Conservation (phyloP, 2,329 filamentous ascomycete genomes). For the Fusarium pseudocircinatum region DNA sequence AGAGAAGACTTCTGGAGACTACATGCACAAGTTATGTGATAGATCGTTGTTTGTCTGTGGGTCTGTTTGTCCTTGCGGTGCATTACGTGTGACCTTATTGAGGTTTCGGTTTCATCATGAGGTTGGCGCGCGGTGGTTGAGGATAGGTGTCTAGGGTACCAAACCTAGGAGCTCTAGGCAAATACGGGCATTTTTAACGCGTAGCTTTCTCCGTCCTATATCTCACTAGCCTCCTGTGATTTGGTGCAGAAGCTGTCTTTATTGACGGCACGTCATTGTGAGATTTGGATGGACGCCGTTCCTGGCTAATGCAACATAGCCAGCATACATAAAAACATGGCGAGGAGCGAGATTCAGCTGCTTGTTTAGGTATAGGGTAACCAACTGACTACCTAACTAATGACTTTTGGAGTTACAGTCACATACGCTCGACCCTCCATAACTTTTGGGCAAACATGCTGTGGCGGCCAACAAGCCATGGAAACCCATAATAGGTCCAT, state of each 20-base stretch:
- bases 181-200: not conserved
- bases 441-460: no score
- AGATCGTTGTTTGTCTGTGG: not conserved
- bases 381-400: no score
- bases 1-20: not conserved
- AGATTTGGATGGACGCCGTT: not conserved
- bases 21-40: not conserved
- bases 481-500: not conserved
- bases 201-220: not conserved
- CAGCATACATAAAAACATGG: no score
- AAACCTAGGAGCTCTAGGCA: not conserved
- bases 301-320: no score
- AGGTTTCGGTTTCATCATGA: not conserved
- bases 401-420: no score
- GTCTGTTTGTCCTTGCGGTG: not conserved
- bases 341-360: no score
- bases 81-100: not conserved
- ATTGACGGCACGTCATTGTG: no score
- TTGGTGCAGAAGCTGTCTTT: not conserved
- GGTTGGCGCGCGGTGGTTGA: not conserved
- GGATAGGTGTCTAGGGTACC: not conserved
- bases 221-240: not conserved
- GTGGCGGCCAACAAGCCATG: not conserved
- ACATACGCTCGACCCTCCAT: no score
- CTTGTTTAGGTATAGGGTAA: no score